Percentiles rank a stretch among this genome's conserved stretches.
Conservation (phyloP, 139 green algal genomes). For the Volvox reticuliferus region DNA sequence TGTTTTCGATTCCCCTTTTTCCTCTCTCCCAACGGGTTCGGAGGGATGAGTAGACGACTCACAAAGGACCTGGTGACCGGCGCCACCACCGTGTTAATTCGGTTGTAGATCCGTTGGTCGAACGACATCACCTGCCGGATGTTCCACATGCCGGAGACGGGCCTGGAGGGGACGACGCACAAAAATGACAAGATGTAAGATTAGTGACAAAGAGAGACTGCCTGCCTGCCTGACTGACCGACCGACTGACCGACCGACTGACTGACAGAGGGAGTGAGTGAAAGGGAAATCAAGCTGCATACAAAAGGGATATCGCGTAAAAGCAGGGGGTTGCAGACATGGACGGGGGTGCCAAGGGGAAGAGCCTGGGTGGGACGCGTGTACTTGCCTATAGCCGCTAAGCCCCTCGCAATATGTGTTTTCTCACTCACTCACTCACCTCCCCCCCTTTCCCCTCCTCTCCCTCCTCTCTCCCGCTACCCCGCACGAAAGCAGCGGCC, state of each 20-base stretch:
- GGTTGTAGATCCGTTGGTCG: slow-evolving; percentile 24
- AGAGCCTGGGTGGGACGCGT: too few species aligned
- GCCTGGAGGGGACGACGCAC: not conserved
- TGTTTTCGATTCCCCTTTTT: too few species aligned
- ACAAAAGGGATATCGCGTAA: too few species aligned
- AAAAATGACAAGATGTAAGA: too few species aligned
- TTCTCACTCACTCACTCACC: not conserved
- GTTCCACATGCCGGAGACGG: not conserved
- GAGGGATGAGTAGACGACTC: not conserved
- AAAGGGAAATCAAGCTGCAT: not conserved
- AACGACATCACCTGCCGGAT: slow-evolving; percentile 18
- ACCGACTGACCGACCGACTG: too few species aligned
- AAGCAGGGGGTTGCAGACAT: too few species aligned
- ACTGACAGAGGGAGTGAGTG: not conserved
- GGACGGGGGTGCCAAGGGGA: too few species aligned
- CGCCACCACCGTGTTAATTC: not conserved
- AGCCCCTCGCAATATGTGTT: not conserved
- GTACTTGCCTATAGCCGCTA: not conserved
- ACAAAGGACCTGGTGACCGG: slow-evolving; percentile 37
- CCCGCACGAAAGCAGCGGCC: not conserved
- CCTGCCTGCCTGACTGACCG: too few species aligned
- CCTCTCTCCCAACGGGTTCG: too few species aligned
- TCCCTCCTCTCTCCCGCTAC: not conserved
- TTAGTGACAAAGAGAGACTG: too few species aligned
- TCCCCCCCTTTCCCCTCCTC: not conserved